A percentile compares a stretch with the other conserved stretches of the same genome.
Conservation (phyloP, 768 basidiomycete genomes). For the Butyriboletus loyo region DNA sequence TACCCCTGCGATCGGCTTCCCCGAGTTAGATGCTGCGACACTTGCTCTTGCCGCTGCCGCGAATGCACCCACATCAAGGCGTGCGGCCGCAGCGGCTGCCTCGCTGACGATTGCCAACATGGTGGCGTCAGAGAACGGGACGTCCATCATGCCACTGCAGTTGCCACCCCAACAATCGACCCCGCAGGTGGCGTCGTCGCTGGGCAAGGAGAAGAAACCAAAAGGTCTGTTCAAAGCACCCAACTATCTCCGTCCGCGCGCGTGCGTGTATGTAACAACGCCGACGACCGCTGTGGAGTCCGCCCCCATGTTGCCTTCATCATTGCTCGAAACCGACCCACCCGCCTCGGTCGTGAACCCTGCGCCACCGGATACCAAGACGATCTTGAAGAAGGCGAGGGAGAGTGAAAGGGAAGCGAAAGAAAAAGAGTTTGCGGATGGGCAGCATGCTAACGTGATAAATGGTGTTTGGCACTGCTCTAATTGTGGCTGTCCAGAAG, state of each 20-base stretch:
- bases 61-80: conserved; percentile 64
- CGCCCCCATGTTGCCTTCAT: conserved; percentile 45
- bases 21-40: conserved; percentile 69
- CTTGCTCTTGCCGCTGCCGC: conserved; percentile 64
- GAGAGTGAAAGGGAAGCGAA: conserved; percentile 81
- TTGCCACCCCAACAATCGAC: conserved; percentile 40
- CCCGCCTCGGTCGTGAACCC: conserved; percentile 36
- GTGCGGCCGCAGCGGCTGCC: conserved; percentile 86
- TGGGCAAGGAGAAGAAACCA: conserved; percentile 62
- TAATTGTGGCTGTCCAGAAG: conserved; percentile 90
- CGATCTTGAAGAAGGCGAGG: conserved; percentile 59
- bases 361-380: conserved; percentile 46
- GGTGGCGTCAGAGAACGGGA: conserved; percentile 89
- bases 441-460: conserved; percentile 78
- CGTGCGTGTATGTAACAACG: conserved; percentile 57
- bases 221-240: conserved; percentile 77
- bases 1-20: conserved; percentile 84
- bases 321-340: conserved; percentile 60
- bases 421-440: conserved; percentile 78
- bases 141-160: conserved; percentile 43
- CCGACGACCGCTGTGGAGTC: conserved; percentile 68
- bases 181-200: conserved; percentile 34
- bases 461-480: conserved; percentile 93
- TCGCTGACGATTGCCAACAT: conserved; percentile 85
- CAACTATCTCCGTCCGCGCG: conserved; percentile 56